Base-by-base conservation (phyloP, 2,329 filamentous ascomycete species). In the Calonectria montana region DNA sequence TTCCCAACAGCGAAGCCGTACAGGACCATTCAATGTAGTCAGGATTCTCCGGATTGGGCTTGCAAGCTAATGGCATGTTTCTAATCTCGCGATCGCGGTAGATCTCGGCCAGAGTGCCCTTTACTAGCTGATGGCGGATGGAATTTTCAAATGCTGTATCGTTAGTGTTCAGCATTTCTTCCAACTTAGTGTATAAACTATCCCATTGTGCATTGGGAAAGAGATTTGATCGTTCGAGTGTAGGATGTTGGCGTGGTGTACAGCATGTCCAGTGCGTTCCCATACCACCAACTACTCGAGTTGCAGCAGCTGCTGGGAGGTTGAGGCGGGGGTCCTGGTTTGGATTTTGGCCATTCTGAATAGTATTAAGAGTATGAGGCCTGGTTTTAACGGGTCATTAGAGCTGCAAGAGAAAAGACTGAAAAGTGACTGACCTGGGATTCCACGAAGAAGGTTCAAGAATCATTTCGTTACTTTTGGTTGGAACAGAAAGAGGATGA, bases 191-290 rank as follows among this genome's bases (percentile, higher is more conserved):
- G 53, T 67, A 67, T 27, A 67, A 18, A 2, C 37, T n/a, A 18
- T 67, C 53, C 53, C 65, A 67, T 21, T 67, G 25, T 29, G 47
- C 31, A n/a, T 67, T 9, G 23, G 9, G 39, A 21, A 67, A 67
- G 7, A 67, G 65, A 7, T 48, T 29, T 7, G 65, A 67, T 29
- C 65, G 27, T 39, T 67, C 65, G 29, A 67, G 48, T 12, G 13
- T 21, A 2, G 39, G n/a, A 21, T 67, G 41, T 53, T 67, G n/a
- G 16, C 65, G 65, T 13, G 65, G 65, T 2, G 41, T 67, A n/a
- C 65, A 67, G 53, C 65, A 67, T 6, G 65, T 67, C 65, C 65
- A 67, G 31, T 67, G 65, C 6, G 65, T 61, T 23, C 65, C 65
- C 65, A 62, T 62, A 13, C 65, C 65, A 13, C 65, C 65, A 21